Evolutionary conservation across 208 protist genomes (phyloP), one percentile per base, ranked within the genome.

Genomic region (Wallacemonas sp.): DNA sequence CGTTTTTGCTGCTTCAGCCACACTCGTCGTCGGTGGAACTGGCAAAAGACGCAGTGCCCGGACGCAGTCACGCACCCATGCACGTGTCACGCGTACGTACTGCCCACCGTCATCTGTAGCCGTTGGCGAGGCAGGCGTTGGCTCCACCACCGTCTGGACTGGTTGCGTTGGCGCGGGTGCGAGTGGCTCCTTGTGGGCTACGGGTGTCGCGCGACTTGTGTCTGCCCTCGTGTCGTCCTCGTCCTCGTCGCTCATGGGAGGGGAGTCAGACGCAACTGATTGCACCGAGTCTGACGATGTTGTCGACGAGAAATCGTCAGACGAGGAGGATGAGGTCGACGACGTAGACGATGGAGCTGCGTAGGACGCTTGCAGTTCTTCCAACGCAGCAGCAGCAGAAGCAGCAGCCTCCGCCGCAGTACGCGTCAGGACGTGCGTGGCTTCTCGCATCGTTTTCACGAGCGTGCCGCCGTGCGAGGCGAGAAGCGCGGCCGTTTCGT

Each of bases 351-450:
- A 62, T 19, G 23, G 3, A 9, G 33, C 62, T 1, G 33, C 55
- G 1, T 65, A 72, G 0, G 56, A 58, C n/a, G 68, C 24, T 16
- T 26, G 36, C 30, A 52, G 62, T 16, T 23, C n/a, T 23, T 21
- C 71, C 26, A 54, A 76, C 27, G 19, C 54, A 33, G 63, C 75
- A 14, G 38, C 54, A 21, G 17, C 61, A 2, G 16, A 17, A 2
- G 19, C 43, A 11, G 46, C 33, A 1, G 69, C 48, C 36, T 60
- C 61, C 17, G 39, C 30, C 1, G 36, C 60, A 21, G 58, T 23
- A 21, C 36, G n/a, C 23, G 24, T 38, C 9, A 94, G 65, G 9
- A 80, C 55, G 61, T 94, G 85, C n/a, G 88, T 94, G 2, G 88
- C 88, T 27, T 83, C 72, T n/a, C 46, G 54, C 30, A 29, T 64